These are phyloP conservation scores for Talaromyces verruculosus DNA, from an alignment of 2,329 filamentous ascomycete genomes.

Conservation along the genomic window DNA sequence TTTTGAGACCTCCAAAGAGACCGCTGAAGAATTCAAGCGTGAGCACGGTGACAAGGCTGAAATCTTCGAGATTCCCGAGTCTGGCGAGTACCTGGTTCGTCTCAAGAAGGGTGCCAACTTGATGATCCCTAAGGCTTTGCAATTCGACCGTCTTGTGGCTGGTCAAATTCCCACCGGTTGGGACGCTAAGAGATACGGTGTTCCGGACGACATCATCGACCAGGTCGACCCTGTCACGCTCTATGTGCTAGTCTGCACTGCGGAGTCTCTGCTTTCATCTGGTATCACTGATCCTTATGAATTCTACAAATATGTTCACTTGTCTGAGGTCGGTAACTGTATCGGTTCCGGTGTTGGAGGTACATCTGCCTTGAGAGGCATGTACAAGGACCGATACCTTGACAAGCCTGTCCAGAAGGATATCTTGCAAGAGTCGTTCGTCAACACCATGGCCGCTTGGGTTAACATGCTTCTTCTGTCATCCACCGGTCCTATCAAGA, in stretches of 20 bases:
- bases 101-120: conserved; percentile 94
- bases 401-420: conserved; percentile 98
- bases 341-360: conserved; percentile 98
- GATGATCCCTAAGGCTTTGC: conserved; percentile 93
- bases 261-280: conserved; percentile 83
- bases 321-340: conserved; percentile 97
- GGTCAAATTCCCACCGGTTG: conserved; percentile 96
- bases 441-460: conserved; percentile 99
- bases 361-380: conserved; percentile 84
- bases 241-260: conserved; percentile 90
- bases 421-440: conserved; percentile 98
- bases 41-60: conserved; percentile 98
- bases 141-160: conserved; percentile 95
- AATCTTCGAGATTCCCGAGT: conserved; percentile 90
- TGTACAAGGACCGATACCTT: conserved; percentile 97
- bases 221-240: conserved; percentile 97
- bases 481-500: conserved; percentile 97
- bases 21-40: conserved; percentile 93
- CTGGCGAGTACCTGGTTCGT: conserved; percentile 89
- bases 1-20: conserved; percentile 96
- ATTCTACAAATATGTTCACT: conserved; percentile 99
- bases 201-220: conserved; percentile 95
- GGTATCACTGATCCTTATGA: conserved; percentile 99
- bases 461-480: conserved; percentile 98
- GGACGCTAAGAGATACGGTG: conserved; percentile 93